Conservation (phyloP, 2,329 filamentous ascomycete species). For the Hymenoscyphus salicellus region DNA sequence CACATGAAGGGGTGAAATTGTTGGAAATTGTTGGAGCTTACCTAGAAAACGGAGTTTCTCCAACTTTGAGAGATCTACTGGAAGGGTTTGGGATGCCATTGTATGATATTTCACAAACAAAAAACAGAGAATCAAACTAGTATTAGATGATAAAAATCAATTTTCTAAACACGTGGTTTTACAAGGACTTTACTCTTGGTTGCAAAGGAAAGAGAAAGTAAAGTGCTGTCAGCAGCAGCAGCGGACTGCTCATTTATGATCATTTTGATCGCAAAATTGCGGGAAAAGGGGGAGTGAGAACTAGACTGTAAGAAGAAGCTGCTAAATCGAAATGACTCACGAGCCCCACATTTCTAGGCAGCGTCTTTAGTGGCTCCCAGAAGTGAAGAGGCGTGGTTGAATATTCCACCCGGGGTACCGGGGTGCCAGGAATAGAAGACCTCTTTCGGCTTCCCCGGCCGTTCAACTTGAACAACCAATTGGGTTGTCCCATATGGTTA, state of each 20-base stretch:
- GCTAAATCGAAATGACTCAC: background rate
- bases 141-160: too few relatives aligned
- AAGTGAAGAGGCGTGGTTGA: too few relatives aligned
- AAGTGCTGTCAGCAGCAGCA: background rate
- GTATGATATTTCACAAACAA: background rate
- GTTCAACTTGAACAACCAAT: too few relatives aligned
- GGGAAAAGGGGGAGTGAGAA: background rate
- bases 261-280: background rate
- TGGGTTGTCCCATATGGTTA: too few relatives aligned
- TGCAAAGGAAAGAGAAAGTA: background rate
- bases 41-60: background rate
- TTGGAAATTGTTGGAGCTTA: background rate
- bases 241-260: background rate
- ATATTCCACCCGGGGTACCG: too few relatives aligned
- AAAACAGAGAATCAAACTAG: too few relatives aligned
- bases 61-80: slow-evolving; percentile 4
- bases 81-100: background rate
- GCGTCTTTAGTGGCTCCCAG: background rate
- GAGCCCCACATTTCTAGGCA: background rate
- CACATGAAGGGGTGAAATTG: too few relatives aligned
- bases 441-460: too few relatives aligned
- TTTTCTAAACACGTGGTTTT: too few relatives aligned
- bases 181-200: too few relatives aligned
- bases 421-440: too few relatives aligned
- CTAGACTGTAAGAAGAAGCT: background rate